These are phyloP conservation scores for Tricholoma matsutake DNA, from an alignment of 768 basidiomycete species.

Conservation along the genomic window DNA sequence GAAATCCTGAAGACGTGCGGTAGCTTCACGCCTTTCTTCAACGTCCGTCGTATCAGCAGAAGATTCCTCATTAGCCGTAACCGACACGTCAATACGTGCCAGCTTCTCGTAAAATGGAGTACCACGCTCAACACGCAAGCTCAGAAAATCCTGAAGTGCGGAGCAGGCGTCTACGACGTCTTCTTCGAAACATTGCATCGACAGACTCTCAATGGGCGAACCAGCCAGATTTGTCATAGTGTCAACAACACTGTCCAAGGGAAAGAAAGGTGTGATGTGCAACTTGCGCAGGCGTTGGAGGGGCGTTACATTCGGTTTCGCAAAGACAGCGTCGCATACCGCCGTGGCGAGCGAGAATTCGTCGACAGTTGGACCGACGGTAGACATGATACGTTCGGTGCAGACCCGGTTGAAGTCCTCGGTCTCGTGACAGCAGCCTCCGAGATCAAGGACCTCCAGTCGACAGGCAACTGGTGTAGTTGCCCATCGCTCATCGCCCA, in stretches of 20 bases:
- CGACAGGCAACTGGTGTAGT: constrained; percentile 47
- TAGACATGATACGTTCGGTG: constrained; percentile 59
- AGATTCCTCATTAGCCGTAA: constrained; percentile 35
- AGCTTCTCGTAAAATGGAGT: constrained; percentile 49
- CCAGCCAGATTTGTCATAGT: constrained; percentile 56
- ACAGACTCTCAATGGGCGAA: constrained; percentile 56
- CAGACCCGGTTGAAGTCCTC: constrained; percentile 51
- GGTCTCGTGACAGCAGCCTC: constrained; percentile 51
- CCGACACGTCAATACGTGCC: constrained; percentile 45
- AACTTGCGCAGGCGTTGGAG: constrained; percentile 50
- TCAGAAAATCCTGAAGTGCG: constrained; percentile 55
- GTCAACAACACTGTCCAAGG: constrained; percentile 55
- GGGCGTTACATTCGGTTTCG: constrained; percentile 42
- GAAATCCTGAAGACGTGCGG: constrained; percentile 45
- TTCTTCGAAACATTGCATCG: constrained; percentile 58
- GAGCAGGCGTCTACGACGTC: constrained; percentile 60
- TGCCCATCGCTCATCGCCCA: constrained; percentile 61
- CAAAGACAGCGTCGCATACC: constrained; percentile 40
- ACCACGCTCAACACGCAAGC: constrained; percentile 46
- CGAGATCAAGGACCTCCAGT: constrained; percentile 56
- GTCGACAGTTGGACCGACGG: constrained; percentile 51
- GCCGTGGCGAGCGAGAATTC: constrained; percentile 53
- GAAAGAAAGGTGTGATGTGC: constrained; percentile 61
- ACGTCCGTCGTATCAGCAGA: constrained; percentile 33
- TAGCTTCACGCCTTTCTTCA: constrained; percentile 37